These are phyloP conservation scores for Pleurotus platypus DNA, from an alignment of 768 basidiomycete genomes.

Conservation along the genomic window DNA sequence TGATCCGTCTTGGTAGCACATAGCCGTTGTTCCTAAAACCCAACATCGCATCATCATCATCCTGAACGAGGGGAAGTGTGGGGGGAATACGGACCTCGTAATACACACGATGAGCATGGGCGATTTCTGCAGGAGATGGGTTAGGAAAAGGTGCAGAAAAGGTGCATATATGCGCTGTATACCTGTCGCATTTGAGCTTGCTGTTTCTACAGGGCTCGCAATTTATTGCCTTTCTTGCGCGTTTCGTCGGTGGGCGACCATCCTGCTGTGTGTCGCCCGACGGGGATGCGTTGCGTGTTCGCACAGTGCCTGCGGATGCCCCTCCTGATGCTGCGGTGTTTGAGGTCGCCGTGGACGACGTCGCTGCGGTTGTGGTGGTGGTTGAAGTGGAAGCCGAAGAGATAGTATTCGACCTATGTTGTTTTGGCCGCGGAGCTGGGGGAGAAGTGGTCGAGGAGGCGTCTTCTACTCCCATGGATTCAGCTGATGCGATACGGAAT, in stretches of 20 bases:
- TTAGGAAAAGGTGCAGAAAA: conserved; percentile 1
- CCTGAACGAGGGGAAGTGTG: conserved; percentile 15
- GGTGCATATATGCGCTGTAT: conserved; percentile 15
- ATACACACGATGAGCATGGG: conserved; percentile 85
- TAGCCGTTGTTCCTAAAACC: conserved; percentile 66
- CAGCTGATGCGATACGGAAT: conserved; percentile 37
- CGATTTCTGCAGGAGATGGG: conserved; percentile 52
- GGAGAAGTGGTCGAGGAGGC: conserved; percentile 33
- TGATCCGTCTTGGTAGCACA: conserved; percentile 75
- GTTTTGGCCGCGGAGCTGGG: conserved; percentile 36
- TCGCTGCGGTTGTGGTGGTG: not conserved
- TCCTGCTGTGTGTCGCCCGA: conserved; percentile 34
- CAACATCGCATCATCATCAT: conserved; percentile 2
- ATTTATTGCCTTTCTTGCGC: conserved; percentile 84
- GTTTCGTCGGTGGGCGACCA: conserved; percentile 70
- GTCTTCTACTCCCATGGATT: conserved; percentile 28
- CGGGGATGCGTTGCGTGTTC: not conserved
- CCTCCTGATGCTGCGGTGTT: too few relatives aligned
- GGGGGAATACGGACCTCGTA: conserved; percentile 53
- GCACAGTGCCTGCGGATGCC: not conserved
- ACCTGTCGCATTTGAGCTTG: conserved; percentile 90
- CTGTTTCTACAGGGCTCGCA: conserved; percentile 85
- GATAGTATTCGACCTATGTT: conserved; percentile 29
- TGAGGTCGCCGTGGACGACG: not conserved
- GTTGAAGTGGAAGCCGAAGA: conserved; percentile 23